Evolutionary conservation across 495 filamentous ascomycete genomes (phyloP).

Genomic region (Terfezia claveryi): DNA sequence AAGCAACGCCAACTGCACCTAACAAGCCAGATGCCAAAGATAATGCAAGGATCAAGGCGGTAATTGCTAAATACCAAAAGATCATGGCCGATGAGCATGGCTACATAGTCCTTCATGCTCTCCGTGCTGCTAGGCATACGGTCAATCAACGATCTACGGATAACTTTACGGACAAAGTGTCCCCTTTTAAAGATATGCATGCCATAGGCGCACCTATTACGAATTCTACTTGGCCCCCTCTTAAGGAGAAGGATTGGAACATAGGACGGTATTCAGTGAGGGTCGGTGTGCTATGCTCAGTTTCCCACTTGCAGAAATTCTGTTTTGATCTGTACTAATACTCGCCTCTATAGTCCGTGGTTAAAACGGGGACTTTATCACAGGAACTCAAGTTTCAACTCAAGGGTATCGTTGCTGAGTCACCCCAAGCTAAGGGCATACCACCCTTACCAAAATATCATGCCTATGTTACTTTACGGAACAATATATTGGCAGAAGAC

Average conservation of each 20-base stretch:
- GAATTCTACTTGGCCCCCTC: too few species aligned
- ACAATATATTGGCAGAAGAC: slow-evolving; percentile 20
- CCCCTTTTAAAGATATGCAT: slow-evolving; percentile 16
- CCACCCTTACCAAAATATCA: slow-evolving; percentile 17
- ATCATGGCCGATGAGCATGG: slow-evolving; percentile 17
- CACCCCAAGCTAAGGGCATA: not conserved
- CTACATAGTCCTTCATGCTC: slow-evolving; percentile 6
- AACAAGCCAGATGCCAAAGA: not conserved
- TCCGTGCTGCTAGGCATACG: not conserved
- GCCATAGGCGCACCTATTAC: slow-evolving; percentile 6
- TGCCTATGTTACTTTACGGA: slow-evolving; percentile 17
- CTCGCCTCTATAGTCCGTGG: not conserved
- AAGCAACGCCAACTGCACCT: not conserved
- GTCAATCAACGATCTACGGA: not conserved
- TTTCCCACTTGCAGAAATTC: not conserved
- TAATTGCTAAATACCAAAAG: slow-evolving; percentile 4
- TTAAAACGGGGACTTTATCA: slow-evolving; percentile 2
- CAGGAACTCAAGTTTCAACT: slow-evolving; percentile 7
- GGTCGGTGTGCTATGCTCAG: not conserved
- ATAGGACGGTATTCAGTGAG: not conserved
- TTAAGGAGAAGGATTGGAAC: slow-evolving; percentile 1
- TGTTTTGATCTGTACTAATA: not conserved
- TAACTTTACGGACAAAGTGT: slow-evolving; percentile 5
- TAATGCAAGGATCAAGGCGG: not conserved
- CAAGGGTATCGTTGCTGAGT: slow-evolving; percentile 2